These are phyloP conservation scores for Leccinum truebloodii DNA, from an alignment of 768 basidiomycete species.

Conservation along the genomic window DNA sequence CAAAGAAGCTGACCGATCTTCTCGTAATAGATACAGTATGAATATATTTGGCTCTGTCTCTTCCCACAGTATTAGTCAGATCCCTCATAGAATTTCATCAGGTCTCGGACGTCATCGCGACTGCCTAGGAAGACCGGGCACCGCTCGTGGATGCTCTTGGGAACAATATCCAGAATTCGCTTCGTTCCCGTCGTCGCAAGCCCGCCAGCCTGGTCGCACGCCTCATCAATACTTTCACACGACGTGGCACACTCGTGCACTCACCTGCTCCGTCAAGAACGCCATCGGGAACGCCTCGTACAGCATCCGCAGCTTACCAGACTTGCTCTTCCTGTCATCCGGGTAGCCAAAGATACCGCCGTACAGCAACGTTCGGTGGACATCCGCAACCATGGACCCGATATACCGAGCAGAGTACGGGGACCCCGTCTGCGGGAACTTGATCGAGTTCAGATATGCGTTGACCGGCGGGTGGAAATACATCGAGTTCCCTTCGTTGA, in stretches of 20 bases:
- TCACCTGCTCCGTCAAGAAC: constrained; percentile 87
- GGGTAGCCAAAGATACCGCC: constrained; percentile 99
- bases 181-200: constrained; percentile 94
- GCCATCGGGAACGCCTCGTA: constrained; percentile 99
- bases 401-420: constrained; percentile 95
- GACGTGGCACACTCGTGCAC: constrained; percentile 17
- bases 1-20: background rate
- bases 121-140: constrained; percentile 93
- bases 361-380: constrained; percentile 93
- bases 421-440: constrained; percentile 73
- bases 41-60: background rate
- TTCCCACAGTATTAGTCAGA: background rate
- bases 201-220: constrained; percentile 75
- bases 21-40: background rate
- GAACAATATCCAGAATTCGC: constrained; percentile 89
- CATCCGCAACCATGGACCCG: constrained; percentile 99
- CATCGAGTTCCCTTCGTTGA: constrained; percentile 98
- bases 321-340: constrained; percentile 96
- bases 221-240: background rate
- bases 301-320: constrained; percentile 88
- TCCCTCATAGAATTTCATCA: constrained; percentile 79
- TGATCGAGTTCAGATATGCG: constrained; percentile 88
- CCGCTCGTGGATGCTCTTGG: constrained; percentile 87
- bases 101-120: constrained; percentile 88
- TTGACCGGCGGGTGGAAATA: constrained; percentile 85